Conservation (phyloP, 2,329 filamentous ascomycete species). For the Hirsutella rhossiliensis region DNA sequence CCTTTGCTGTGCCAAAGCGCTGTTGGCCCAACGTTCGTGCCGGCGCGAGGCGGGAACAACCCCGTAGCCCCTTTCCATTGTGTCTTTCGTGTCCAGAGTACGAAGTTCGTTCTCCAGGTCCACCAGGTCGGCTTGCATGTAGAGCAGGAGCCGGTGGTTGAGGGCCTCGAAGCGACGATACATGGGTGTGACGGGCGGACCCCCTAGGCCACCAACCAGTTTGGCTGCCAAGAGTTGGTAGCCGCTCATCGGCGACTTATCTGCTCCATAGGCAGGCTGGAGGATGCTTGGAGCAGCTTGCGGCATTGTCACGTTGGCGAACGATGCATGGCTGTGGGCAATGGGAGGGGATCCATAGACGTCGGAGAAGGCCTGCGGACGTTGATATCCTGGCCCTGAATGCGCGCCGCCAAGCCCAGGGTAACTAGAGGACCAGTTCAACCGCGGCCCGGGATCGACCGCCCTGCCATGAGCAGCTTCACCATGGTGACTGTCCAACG, state of each 20-base stretch:
- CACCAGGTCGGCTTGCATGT: slow-evolving; percentile 74
- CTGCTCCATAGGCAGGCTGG: not conserved
- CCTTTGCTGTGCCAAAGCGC: slow-evolving; percentile 46
- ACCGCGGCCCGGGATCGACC: not conserved
- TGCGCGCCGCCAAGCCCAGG: not conserved
- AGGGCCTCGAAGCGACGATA: slow-evolving; percentile 75
- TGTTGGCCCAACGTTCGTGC: slow-evolving; percentile 38
- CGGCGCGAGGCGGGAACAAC: slow-evolving; percentile 48
- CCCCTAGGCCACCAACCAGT: slow-evolving; percentile 20
- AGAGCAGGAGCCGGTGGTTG: slow-evolving; percentile 70
- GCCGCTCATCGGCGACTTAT: slow-evolving; percentile 35
- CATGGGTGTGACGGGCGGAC: slow-evolving; percentile 40
- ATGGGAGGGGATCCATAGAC: not conserved
- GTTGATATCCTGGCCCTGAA: not conserved
- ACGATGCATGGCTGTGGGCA: not conserved
- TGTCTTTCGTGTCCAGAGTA: slow-evolving; percentile 49
- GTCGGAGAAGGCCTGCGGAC: not conserved
- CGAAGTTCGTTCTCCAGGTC: slow-evolving; percentile 72
- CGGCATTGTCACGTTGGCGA: not conserved
- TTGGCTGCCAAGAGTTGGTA: slow-evolving; percentile 52
- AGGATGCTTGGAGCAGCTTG: not conserved
- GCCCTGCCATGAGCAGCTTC: not conserved
- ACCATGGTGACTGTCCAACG: not conserved
- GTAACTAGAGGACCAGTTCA: not conserved
- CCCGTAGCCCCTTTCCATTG: slow-evolving; percentile 29